A percentile compares a stretch with the other conserved stretches of the same genome.
These are phyloP conservation scores for Backusella australiensis DNA, from an alignment of 192 early-diverging fungal species.

Conservation along the genomic window DNA sequence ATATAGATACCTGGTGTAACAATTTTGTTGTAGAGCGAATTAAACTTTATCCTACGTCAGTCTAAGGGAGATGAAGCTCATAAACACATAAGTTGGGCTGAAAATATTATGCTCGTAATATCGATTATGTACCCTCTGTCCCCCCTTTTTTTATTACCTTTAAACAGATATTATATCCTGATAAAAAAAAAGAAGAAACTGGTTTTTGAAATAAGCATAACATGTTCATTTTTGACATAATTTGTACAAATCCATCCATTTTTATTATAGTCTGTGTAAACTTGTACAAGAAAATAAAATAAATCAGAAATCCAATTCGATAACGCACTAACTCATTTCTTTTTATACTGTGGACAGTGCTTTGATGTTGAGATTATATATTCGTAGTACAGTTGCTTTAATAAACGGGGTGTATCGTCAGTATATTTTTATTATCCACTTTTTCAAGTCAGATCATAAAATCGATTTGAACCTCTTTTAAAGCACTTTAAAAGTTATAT, in stretches of 20 bases:
- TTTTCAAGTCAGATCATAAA: conserved; percentile 1
- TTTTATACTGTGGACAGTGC: neutral
- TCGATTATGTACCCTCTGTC: neutral
- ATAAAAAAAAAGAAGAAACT: neutral
- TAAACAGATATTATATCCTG: neutral
- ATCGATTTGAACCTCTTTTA: neutral
- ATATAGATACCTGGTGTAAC: neutral
- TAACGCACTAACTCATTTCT: neutral
- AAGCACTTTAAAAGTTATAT: neutral
- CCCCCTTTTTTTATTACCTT: neutral
- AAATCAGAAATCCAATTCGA: conserved; percentile 1
- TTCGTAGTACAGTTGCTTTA: conserved; percentile 1
- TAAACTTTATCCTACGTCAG: neutral
- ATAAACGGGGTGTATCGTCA: neutral
- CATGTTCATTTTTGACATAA: conserved; percentile 4
- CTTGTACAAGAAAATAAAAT: conserved; percentile 4
- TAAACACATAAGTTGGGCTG: neutral
- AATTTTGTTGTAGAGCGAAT: neutral
- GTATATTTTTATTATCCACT: neutral
- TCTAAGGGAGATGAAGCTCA: neutral
- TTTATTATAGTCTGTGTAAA: conserved; percentile 5
- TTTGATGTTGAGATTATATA: neutral
- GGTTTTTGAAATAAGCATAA: neutral
- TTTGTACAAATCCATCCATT: conserved; percentile 2
- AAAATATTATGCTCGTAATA: neutral